These are phyloP conservation scores for Trichoderma guizhouense DNA, from an alignment of 2,329 filamentous ascomycete species.

Conservation along the genomic window DNA sequence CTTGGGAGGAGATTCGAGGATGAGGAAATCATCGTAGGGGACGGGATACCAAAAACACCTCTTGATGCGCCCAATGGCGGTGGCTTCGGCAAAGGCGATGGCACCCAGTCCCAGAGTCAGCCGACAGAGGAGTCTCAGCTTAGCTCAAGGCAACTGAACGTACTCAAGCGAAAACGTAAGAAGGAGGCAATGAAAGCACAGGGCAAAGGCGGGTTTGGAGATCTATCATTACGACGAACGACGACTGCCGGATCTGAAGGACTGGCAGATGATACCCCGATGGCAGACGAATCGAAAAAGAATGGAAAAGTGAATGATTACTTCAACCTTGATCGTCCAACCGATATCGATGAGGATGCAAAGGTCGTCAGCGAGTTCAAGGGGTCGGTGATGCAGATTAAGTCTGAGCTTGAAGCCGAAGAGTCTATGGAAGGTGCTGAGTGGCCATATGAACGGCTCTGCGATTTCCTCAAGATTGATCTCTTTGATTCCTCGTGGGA, in stretches of 20 bases:
- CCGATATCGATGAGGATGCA: conserved; percentile 78
- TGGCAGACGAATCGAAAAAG: conserved; percentile 53
- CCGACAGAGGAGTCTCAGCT: conserved; percentile 65
- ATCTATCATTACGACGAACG: conserved; percentile 68
- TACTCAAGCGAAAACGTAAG: conserved; percentile 91
- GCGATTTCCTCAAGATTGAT: conserved; percentile 89
- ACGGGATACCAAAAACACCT: conserved; percentile 41
- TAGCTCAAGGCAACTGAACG: conserved; percentile 91
- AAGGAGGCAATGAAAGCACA: conserved; percentile 82
- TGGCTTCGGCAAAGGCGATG: conserved; percentile 34
- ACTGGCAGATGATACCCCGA: conserved; percentile 57
- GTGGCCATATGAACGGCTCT: conserved; percentile 93
- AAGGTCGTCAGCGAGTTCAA: conserved; percentile 97
- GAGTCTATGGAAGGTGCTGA: conserved; percentile 73
- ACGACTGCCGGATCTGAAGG: conserved; percentile 61
- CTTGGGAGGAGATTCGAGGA: conserved; percentile 82
- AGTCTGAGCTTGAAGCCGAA: conserved; percentile 79
- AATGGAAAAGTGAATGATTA: conserved; percentile 74
- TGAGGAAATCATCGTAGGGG: conserved; percentile 66
- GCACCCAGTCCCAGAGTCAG: conserved; percentile 38
- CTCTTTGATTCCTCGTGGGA: conserved; percentile 95
- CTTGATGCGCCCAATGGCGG: conserved; percentile 40
- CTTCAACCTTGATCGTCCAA: conserved; percentile 79
- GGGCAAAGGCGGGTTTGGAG: conserved; percentile 85
- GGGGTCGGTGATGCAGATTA: conserved; percentile 73